Base-by-base conservation (phyloP, 768 basidiomycete species). In the Mycena chlorophos region DNA sequence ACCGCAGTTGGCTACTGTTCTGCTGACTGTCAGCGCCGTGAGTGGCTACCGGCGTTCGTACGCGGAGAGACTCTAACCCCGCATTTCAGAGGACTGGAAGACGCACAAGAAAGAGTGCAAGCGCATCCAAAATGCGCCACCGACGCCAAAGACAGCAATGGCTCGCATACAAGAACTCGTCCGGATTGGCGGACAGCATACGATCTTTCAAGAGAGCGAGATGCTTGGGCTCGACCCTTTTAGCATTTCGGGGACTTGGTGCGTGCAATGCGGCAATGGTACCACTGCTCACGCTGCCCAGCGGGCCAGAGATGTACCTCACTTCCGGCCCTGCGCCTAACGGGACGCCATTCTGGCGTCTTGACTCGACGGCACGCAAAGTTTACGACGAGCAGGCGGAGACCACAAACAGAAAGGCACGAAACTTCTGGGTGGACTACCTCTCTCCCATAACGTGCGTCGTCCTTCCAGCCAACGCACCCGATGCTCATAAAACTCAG, bases 71-170 rank as follows among this genome's bases (percentile, higher is more conserved):
- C 12, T 29, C n/a, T 4, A 14, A 47, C 20, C 20, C 2, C 17
- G 2, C 17, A 0, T 4, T n/a, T n/a, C n/a, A 58, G 61, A 17
- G 1, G 54, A 62, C 25, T 62, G 57, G 61, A 55, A 53, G 12
- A n/a, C 30, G 3, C 57, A 62, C 51, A 62, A 62, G 23, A 31
- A 37, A 19, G 39, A 49, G 19, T 62, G 61, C 38, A 62, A 20
- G 51, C 25, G 5, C 34, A 20, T 26, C 14, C 51, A 26, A 23
- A 55, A 37, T 25, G 39, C 14, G 27, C 42, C 28, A 49, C 54
- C 3, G 25, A 25, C 14, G 6, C 52, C 19, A 28, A 20, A 2
- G 25, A 4, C 16, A 13, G 39, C 13, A 39, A 50, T 25, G 48
- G 27, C 17, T 42, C 55, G 27, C 22, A 30, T 16, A 5, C 31